Percentiles rank a stretch among this genome's conserved stretches.
Evolutionary conservation across 768 basidiomycete genomes (phyloP).

Genomic region (Termitomyces sp.): DNA sequence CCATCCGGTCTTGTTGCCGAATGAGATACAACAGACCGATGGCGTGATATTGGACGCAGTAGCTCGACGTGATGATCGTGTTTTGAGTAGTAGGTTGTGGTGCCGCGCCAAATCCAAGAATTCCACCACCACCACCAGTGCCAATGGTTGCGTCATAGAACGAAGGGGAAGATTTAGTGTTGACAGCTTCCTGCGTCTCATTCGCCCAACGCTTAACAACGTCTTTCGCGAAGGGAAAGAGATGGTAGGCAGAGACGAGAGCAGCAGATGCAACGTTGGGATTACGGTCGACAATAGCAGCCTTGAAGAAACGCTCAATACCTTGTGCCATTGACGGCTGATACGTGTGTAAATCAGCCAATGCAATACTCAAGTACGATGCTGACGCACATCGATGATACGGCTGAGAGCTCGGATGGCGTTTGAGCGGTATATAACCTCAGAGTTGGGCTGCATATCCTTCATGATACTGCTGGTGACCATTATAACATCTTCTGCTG

Average conservation of each 20-base stretch:
- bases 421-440: constrained; percentile 98
- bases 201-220: constrained; percentile 99
- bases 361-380: constrained; percentile 2
- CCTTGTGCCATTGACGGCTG: constrained; percentile 99
- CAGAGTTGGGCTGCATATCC: constrained; percentile 99
- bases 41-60: constrained; percentile 96
- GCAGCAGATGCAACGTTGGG: constrained; percentile 95
- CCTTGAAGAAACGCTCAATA: constrained; percentile 98
- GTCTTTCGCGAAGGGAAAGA: constrained; percentile 90
- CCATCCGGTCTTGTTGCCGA: constrained; percentile 97
- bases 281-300: constrained; percentile 96
- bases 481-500: constrained; percentile 99
- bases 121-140: constrained; percentile 42
- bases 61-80: constrained; percentile 82
- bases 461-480: constrained; percentile 99
- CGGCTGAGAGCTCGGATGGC: constrained; percentile 94
- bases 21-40: constrained; percentile 92
- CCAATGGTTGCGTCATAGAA: constrained; percentile 54
- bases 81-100: constrained; percentile 60
- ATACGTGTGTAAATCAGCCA: constrained; percentile 12
- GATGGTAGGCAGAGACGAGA: constrained; percentile 94
- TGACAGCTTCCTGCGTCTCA: constrained; percentile 95
- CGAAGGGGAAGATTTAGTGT: constrained; percentile 73
- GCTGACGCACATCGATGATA: constrained; percentile 87
- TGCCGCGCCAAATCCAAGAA: constrained; percentile 72